Conservation (phyloP, 2,329 filamentous ascomycete species). For the Acarospora socialis region DNA sequence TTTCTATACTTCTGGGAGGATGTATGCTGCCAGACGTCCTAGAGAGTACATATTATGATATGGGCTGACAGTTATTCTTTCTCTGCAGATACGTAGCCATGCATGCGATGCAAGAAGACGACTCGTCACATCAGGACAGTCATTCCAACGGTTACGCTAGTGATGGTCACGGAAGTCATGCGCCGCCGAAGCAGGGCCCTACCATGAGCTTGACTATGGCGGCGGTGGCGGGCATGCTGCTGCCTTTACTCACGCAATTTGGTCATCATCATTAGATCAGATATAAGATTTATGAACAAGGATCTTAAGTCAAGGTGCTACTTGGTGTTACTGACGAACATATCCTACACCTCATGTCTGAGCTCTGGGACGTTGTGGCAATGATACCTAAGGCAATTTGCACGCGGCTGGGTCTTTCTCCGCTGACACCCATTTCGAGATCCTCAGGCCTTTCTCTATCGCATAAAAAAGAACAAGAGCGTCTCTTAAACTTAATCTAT, state of each 20-base stretch:
- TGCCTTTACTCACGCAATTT: slow-evolving; percentile 64
- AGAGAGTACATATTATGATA: slow-evolving; percentile 1
- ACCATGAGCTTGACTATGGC: slow-evolving; percentile 55
- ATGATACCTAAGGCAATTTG: too few species aligned
- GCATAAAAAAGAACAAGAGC: too few species aligned
- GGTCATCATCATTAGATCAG: slow-evolving; percentile 53
- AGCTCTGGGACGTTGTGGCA: too few species aligned
- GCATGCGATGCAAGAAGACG: slow-evolving; percentile 88
- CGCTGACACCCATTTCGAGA: too few species aligned
- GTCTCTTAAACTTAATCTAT: too few species aligned
- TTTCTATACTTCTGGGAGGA: neutral
- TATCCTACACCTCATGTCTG: too few species aligned
- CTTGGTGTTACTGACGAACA: too few species aligned
- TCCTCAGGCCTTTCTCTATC: too few species aligned
- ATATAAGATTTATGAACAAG: too few species aligned
- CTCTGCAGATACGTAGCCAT: slow-evolving; percentile 78
- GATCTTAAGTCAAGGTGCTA: too few species aligned
- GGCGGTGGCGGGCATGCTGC: slow-evolving; percentile 60
- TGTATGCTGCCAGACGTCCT: neutral
- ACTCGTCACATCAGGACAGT: slow-evolving; percentile 19
- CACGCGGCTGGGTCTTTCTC: too few species aligned
- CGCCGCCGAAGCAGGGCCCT: slow-evolving; percentile 40
- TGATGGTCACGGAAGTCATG: slow-evolving; percentile 20
- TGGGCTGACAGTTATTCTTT: too few species aligned
- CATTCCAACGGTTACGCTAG: slow-evolving; percentile 42